Conservation (phyloP, 2,329 filamentous ascomycete genomes). For the Xylaria sp. region DNA sequence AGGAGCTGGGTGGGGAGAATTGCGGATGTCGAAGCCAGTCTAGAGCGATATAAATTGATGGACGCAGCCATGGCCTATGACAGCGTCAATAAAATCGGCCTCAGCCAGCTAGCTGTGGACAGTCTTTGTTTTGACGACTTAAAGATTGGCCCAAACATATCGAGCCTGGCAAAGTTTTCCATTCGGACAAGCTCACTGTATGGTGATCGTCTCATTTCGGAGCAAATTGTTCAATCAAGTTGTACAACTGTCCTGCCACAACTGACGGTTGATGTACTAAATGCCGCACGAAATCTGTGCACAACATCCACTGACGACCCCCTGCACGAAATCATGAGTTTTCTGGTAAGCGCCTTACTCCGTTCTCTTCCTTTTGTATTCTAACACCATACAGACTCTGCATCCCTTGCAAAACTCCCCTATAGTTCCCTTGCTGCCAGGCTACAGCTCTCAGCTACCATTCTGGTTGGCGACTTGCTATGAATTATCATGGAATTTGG, state of each 20-base stretch:
- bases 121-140: conserved; percentile 61
- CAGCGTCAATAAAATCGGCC: conserved; percentile 45
- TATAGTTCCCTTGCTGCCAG: conserved; percentile 59
- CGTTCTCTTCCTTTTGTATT: conserved; percentile 34
- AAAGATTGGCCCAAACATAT: conserved; percentile 51
- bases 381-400: conserved; percentile 63
- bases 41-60: conserved; percentile 59
- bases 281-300: conserved; percentile 54
- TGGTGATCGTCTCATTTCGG: conserved; percentile 19
- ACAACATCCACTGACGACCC: conserved; percentile 46
- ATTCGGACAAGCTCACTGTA: conserved; percentile 20
- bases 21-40: conserved; percentile 60
- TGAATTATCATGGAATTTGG: conserved; percentile 61
- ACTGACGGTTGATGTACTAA: conserved; percentile 49
- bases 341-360: conserved; percentile 56
- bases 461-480: conserved; percentile 65
- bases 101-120: conserved; percentile 56
- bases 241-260: conserved; percentile 47
- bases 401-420: conserved; percentile 69
- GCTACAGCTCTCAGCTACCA: conserved; percentile 50
- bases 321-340: conserved; percentile 51
- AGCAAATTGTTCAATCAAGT: conserved; percentile 33
- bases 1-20: conserved; percentile 55
- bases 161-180: conserved; percentile 34
- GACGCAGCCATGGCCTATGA: conserved; percentile 50